These are phyloP conservation scores for Aureobasidium melanogenum DNA, from an alignment of 2,329 filamentous ascomycete genomes.

Conservation along the genomic window DNA sequence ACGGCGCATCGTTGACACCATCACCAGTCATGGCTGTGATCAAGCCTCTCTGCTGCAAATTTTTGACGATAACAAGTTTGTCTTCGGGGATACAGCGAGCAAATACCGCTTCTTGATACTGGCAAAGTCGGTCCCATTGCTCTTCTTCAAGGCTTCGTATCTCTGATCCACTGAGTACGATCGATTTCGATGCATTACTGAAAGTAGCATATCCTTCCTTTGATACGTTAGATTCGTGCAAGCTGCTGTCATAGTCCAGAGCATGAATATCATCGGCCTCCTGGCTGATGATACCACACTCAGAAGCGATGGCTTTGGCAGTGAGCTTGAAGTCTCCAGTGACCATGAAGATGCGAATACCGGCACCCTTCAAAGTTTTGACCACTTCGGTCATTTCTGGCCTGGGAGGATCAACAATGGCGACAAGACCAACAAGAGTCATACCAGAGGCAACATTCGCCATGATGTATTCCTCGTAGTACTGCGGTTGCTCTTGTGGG, in stretches of 20 bases:
- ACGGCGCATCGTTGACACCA: constrained; percentile 43
- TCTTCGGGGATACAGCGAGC: constrained; percentile 69
- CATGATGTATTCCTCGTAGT: constrained; percentile 49
- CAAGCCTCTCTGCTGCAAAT: constrained; percentile 54
- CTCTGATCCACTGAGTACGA: constrained; percentile 58
- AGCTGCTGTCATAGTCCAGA: constrained; percentile 15
- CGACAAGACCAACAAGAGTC: constrained; percentile 48
- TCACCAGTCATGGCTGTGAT: constrained; percentile 48
- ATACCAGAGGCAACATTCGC: constrained; percentile 49
- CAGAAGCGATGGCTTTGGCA: constrained; percentile 60
- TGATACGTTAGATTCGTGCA: not conserved
- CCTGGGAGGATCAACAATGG: constrained; percentile 51
- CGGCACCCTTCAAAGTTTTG: constrained; percentile 56
- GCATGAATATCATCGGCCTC: constrained; percentile 46
- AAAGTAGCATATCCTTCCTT: not conserved
- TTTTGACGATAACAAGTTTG: constrained; percentile 69
- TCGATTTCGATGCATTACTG: constrained; percentile 31
- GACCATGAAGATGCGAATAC: constrained; percentile 73
- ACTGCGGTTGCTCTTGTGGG: constrained; percentile 41
- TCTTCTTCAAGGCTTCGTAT: constrained; percentile 55
- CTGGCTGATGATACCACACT: constrained; percentile 61
- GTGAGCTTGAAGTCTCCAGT: constrained; percentile 72
- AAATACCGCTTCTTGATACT: constrained; percentile 67
- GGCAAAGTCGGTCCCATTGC: constrained; percentile 59
- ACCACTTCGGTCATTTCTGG: constrained; percentile 52